Conservation (phyloP, 192 early-diverging fungal genomes). For the Backusella mclennaniae region DNA sequence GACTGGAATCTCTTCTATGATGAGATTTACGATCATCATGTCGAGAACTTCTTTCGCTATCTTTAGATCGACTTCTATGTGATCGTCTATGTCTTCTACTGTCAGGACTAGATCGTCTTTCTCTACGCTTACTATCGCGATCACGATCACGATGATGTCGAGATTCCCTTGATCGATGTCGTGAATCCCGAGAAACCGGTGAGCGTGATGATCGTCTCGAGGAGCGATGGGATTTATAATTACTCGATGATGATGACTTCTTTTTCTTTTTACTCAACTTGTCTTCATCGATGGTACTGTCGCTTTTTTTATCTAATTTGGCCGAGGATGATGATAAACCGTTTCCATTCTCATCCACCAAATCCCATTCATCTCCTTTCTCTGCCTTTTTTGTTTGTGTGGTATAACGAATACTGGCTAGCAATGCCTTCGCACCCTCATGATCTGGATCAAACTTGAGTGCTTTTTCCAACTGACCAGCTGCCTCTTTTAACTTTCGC, state of each 20-base stretch:
- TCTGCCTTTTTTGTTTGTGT: constrained; percentile 2
- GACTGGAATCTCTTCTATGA: neutral
- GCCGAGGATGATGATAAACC: neutral
- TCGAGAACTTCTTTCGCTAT: neutral
- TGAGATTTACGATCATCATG: neutral
- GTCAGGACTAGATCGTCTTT: neutral
- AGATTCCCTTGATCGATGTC: constrained; percentile 4
- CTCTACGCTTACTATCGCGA: neutral
- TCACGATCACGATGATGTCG: neutral
- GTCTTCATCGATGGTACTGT: neutral
- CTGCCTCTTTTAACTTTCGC: constrained; percentile 51
- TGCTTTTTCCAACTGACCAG: constrained; percentile 48
- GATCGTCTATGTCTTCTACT: neutral
- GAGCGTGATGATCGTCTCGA: constrained; percentile 3
- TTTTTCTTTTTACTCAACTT: constrained; percentile 12
- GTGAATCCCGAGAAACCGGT: neutral
- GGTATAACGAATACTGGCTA: constrained; percentile 14
- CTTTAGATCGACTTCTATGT: constrained; percentile 8
- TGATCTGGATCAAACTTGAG: constrained; percentile 44
- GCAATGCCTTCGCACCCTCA: constrained; percentile 45
- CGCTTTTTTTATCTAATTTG: neutral
- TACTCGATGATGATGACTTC: neutral
- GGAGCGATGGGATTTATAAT: neutral
- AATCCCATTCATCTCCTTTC: constrained; percentile 15
- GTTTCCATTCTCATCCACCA: neutral